Evolutionary conservation across 306 rosid species (phyloP).

Genomic region (Cucurbita maxima): DNA sequence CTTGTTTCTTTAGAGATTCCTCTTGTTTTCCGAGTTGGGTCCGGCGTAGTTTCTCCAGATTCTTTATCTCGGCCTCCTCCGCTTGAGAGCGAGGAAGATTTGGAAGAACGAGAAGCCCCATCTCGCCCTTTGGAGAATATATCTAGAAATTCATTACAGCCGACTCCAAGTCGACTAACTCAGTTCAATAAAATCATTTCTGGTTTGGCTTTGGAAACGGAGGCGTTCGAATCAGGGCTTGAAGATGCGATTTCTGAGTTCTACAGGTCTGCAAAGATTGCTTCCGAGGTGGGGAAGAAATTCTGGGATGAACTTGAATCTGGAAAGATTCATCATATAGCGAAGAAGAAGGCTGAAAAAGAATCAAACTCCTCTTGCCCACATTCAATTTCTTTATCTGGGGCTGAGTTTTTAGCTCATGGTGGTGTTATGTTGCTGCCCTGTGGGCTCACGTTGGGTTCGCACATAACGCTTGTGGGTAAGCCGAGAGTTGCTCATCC

Average conservation of each 20-base stretch:
- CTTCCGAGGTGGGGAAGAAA: constrained; percentile 38
- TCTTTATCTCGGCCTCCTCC: constrained; percentile 17
- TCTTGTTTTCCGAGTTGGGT: constrained; percentile 40
- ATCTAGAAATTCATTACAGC: constrained; percentile 25
- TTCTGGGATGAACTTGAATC: constrained; percentile 46
- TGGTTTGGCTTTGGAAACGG: constrained; percentile 29
- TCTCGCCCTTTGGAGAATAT: constrained; percentile 39
- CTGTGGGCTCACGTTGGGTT: constrained; percentile 83
- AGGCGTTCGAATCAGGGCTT: constrained; percentile 18
- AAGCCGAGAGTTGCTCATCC: constrained; percentile 32
- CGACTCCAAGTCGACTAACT: constrained; percentile 29
- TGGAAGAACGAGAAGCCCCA: constrained; percentile 43
- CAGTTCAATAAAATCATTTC: constrained; percentile 24
- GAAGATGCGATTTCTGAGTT: constrained; percentile 28
- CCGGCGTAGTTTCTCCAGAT: constrained; percentile 23
- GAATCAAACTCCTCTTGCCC: constrained; percentile 33
- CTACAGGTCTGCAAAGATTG: constrained; percentile 42
- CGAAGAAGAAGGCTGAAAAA: constrained; percentile 12
- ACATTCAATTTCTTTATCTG: constrained; percentile 37
- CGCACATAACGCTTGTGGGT: constrained; percentile 66
- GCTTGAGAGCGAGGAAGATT: constrained; percentile 32
- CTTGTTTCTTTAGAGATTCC: constrained; percentile 63
- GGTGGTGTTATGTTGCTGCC: constrained; percentile 54
- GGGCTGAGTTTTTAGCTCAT: constrained; percentile 29
- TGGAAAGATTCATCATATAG: constrained; percentile 8